Conservation (phyloP, 768 basidiomycete species). For the Crepidotus variabilis region DNA sequence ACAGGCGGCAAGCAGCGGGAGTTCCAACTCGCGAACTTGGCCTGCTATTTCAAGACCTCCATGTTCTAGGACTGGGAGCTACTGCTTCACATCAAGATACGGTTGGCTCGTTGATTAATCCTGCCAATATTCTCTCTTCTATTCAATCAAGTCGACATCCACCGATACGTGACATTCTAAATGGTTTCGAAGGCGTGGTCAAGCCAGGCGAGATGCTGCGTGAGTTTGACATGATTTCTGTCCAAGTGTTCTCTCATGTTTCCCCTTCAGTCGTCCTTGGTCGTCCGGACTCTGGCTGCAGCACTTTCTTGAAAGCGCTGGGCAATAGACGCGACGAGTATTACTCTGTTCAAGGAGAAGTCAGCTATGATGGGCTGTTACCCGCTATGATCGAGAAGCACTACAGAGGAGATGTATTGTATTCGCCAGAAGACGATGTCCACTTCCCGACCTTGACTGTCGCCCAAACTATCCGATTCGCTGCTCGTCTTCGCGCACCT, state of each 20-base stretch:
- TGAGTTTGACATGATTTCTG: constrained; percentile 28
- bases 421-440: constrained; percentile 82
- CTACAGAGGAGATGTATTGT: constrained; percentile 78
- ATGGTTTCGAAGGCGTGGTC: constrained; percentile 61
- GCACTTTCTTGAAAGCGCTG: constrained; percentile 77
- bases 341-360: constrained; percentile 62
- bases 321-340: constrained; percentile 73
- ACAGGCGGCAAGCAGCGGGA: constrained; percentile 42
- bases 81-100: constrained; percentile 52
- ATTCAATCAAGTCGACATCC: constrained; percentile 56
- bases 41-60: constrained; percentile 56
- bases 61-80: constrained; percentile 55
- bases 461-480: constrained; percentile 69
- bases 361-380: constrained; percentile 74
- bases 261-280: constrained; percentile 67
- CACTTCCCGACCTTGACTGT: constrained; percentile 87
- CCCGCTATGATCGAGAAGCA: constrained; percentile 58
- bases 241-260: not conserved
- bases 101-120: constrained; percentile 60
- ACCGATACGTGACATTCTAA: constrained; percentile 57
- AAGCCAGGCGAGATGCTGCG: constrained; percentile 77
- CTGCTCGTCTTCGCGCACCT: constrained; percentile 66
- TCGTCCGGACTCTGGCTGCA: constrained; percentile 82
- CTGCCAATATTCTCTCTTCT: constrained; percentile 34
- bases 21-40: constrained; percentile 54